Evolutionary conservation across 179 eudicot genomes (phyloP), one percentile per base, ranked within the genome.

Genomic region (Heliamphora pulchella): DNA sequence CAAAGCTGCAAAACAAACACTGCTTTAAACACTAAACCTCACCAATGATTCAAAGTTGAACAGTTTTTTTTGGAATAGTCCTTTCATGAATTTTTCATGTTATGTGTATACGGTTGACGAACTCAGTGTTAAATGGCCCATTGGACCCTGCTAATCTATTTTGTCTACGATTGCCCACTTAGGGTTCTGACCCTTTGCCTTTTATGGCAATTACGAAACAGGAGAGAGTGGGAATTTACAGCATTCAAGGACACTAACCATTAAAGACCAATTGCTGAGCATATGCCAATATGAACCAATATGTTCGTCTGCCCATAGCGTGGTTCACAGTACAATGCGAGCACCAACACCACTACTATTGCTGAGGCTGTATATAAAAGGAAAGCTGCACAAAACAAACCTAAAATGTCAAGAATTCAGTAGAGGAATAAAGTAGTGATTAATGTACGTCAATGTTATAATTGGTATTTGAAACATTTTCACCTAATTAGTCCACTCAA

Each of bases 221-320:
- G 71, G 39, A 44, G 50, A 11, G 7, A n/a, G 61, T 51, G 50
- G 39, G 64, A 22, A 79, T 48, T 47, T 17, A 46, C 66, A 77
- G 67, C n/a, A 73, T 10, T 22, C 51, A 73, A 22, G 55, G 77
- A 20, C 72, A 88, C 96, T 90, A 81, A 94, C 97, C 69, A 96
- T 94, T 78, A 93, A 83, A 11, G 98, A 94, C 97, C 97, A 81
- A 89, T 83, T 22, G 91, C 85, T 39, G 97, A 92, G 84, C 97
- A 92, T 44, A 92, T 88, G 81, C 92, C 90, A 58, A 92, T 84
- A 80, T 90, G 91, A 67, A 92, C 86, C 85, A 89, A 85, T 86
- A 94, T 89, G 80, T 93, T 93, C 83, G 96, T 87, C 86, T 91
- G 96, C 80, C 98, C 98, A 83, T 86, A 89, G 68, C 96, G 98